Conservation (phyloP, 1,139 yeast species). For the Zygotorulaspora mrakii region DNA sequence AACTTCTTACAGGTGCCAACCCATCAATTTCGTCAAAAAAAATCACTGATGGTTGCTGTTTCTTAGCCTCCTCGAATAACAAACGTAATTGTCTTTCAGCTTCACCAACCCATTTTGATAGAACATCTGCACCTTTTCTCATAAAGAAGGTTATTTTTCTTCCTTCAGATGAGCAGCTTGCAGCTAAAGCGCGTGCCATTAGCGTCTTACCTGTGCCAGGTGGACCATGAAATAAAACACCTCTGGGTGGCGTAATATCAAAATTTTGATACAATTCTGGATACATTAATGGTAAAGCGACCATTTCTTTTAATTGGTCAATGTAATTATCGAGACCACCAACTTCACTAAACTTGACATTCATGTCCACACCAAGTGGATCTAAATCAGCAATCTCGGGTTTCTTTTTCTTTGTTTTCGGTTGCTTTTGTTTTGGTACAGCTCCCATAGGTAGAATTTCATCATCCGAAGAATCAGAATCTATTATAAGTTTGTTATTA, state of each 20-base stretch:
- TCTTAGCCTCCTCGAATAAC: slow-evolving; percentile 91
- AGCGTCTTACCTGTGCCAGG: slow-evolving; percentile 99
- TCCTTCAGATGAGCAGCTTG: slow-evolving; percentile 80
- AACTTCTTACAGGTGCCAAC: slow-evolving; percentile 93
- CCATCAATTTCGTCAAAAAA: slow-evolving; percentile 98
- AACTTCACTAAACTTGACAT: slow-evolving; percentile 82
- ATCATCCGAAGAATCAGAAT: slow-evolving; percentile 73
- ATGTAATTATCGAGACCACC: slow-evolving; percentile 93
- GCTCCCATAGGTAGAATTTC: slow-evolving; percentile 41
- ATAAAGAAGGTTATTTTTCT: slow-evolving; percentile 91
- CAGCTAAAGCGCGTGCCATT: slow-evolving; percentile 96
- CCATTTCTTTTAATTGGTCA: slow-evolving; percentile 94
- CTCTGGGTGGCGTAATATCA: slow-evolving; percentile 93
- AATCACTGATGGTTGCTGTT: slow-evolving; percentile 91
- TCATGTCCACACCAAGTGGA: slow-evolving; percentile 91
- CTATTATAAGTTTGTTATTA: slow-evolving; percentile 36
- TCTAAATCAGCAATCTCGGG: slow-evolving; percentile 84
- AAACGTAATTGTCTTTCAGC: slow-evolving; percentile 92
- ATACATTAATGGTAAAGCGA: slow-evolving; percentile 83
- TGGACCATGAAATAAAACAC: slow-evolving; percentile 97
- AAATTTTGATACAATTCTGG: slow-evolving; percentile 92
- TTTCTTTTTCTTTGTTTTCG: slow-evolving; percentile 45
- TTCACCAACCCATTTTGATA: slow-evolving; percentile 99
- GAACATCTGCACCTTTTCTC: slow-evolving; percentile 98
- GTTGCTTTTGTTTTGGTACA: slow-evolving; percentile 26